phyloP scores from a whole-genome alignment of 192 early-diverging fungal species.

The Backusella parvicylindrica region DNA sequence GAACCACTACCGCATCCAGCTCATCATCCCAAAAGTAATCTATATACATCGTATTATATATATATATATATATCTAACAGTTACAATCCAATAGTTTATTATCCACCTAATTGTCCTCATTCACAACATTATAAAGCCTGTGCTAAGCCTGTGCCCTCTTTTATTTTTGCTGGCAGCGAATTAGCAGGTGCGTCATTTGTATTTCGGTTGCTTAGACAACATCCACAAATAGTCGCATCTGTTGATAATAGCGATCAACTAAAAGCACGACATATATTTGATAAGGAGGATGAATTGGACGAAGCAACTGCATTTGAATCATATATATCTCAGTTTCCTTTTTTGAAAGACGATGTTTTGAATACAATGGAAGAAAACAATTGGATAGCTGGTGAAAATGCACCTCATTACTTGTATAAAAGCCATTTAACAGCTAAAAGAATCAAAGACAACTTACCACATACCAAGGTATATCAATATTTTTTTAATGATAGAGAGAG shows the following conservation, averaged over 20 bases:
- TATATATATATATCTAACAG: background rate
- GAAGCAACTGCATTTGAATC: conserved; percentile 21
- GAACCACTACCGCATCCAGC: background rate
- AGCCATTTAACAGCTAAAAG: conserved; percentile 36
- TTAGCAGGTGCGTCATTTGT: conserved; percentile 38
- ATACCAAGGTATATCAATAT: conserved; percentile 34
- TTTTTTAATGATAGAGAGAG: too few species aligned
- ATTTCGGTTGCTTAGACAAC: conserved; percentile 41
- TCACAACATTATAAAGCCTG: conserved; percentile 36
- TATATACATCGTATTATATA: background rate
- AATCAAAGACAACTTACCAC: conserved; percentile 43
- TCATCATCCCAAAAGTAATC: background rate
- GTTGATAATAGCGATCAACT: conserved; percentile 32
- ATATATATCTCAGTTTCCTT: conserved; percentile 27
- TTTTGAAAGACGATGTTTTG: conserved; percentile 8
- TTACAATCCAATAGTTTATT: conserved; percentile 31
- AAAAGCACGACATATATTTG: conserved; percentile 11
- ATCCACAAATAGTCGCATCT: conserved; percentile 43
- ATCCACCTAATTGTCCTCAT: conserved; percentile 39
- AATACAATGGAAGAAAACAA: conserved; percentile 16
- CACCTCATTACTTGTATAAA: conserved; percentile 32
- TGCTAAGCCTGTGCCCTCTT: conserved; percentile 49
- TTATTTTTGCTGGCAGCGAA: conserved; percentile 53
- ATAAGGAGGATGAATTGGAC: conserved; percentile 12
- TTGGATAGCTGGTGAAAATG: conserved; percentile 29